phyloP scores from a whole-genome alignment of 1,284 basidiomycete species.

The Porphyrellus sp. region DNA sequence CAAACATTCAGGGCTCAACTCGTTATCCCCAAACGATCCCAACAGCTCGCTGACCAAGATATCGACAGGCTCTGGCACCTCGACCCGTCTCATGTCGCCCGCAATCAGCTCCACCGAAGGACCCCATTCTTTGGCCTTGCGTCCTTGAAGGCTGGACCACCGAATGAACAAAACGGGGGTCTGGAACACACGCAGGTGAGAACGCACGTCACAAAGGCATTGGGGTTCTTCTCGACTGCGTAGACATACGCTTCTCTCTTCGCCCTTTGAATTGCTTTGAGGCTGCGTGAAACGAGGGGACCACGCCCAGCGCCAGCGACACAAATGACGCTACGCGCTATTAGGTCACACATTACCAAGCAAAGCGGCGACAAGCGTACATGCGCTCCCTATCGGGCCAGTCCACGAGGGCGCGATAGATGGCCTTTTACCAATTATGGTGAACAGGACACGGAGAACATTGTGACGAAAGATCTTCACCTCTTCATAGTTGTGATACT shows the following conservation, averaged over 20 bases:
- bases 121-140: slow-evolving; percentile 82
- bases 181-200: slow-evolving; percentile 6
- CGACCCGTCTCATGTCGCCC: slow-evolving; percentile 89
- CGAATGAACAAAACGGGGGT: slow-evolving; percentile 22
- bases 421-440: slow-evolving; percentile 47
- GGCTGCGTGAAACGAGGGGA: slow-evolving; percentile 84
- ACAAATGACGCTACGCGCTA: slow-evolving; percentile 64
- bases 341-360: slow-evolving; percentile 22
- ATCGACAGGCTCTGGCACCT: slow-evolving; percentile 83
- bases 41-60: slow-evolving; percentile 95
- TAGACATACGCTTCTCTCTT: slow-evolving; percentile 69
- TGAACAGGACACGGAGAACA: slow-evolving; percentile 10
- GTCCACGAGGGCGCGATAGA: slow-evolving; percentile 79
- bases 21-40: slow-evolving; percentile 98
- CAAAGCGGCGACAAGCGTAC: slow-evolving; percentile 39
- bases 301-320: slow-evolving; percentile 96
- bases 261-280: slow-evolving; percentile 76
- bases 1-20: slow-evolving; percentile 95
- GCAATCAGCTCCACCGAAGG: slow-evolving; percentile 77
- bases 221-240: slow-evolving; percentile 96
- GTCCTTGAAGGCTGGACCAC: slow-evolving; percentile 68
- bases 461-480: slow-evolving; percentile 36
- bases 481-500: slow-evolving; percentile 95
- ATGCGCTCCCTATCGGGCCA: slow-evolving; percentile 55
- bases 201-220: slow-evolving; percentile 86